Conservation (phyloP, 106 monocot species). For the Gastrodia elata region DNA sequence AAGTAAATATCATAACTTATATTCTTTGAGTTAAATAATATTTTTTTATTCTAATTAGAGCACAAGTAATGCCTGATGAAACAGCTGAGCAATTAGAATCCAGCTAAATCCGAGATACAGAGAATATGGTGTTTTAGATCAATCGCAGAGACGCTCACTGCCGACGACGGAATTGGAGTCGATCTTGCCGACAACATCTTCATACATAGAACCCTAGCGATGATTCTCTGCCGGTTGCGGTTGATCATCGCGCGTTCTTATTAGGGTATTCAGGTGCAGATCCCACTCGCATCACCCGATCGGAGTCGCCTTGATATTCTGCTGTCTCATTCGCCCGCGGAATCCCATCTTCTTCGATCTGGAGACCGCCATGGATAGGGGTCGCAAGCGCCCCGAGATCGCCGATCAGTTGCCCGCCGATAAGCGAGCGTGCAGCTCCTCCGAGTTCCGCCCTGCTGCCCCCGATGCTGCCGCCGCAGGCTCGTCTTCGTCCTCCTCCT, state of each 20-base stretch:
- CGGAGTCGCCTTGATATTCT: neutral
- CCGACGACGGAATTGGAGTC: neutral
- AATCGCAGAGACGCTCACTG: no score
- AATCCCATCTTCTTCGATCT: neutral
- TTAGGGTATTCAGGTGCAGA: neutral
- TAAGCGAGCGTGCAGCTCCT: constrained; percentile 31
- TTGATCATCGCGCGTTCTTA: neutral
- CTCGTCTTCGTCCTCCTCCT: neutral
- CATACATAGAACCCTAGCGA: neutral
- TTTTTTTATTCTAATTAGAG: no score
- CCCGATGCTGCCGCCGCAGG: neutral
- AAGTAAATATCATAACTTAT: no score
- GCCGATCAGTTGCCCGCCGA: constrained; percentile 25
- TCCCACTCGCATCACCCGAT: neutral
- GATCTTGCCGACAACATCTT: neutral
- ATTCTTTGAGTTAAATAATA: no score
- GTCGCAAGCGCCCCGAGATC: constrained; percentile 28
- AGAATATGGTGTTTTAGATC: no score
- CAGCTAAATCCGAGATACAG: no score
- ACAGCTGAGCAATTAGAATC: no score
- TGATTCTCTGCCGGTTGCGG: neutral
- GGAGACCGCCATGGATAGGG: constrained; percentile 34
- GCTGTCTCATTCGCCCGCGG: neutral
- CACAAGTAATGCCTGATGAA: no score
- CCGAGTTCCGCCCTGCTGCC: constrained; percentile 13